Conservation (phyloP, 176 grass and related monocot species). For the Raddia guianensis region DNA sequence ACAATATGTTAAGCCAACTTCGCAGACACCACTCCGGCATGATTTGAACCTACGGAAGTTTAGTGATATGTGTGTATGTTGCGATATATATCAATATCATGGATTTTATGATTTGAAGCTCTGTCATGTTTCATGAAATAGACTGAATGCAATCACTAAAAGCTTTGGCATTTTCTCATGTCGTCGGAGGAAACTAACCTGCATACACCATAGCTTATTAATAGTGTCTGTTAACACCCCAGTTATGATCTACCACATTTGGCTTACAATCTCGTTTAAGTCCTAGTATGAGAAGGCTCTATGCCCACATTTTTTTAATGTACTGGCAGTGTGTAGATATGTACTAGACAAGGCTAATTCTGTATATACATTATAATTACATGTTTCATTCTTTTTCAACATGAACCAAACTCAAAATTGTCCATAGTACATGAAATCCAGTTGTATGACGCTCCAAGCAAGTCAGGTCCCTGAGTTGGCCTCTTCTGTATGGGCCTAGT, state of each 20-base stretch:
- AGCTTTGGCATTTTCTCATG: background rate
- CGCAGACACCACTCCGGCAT: background rate
- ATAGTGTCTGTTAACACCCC: background rate
- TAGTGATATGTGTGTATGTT: conserved; percentile 7
- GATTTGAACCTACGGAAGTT: conserved; percentile 8
- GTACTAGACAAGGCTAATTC: background rate
- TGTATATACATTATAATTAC: background rate
- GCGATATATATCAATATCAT: conserved; percentile 24
- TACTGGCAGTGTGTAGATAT: background rate
- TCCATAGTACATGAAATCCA: background rate
- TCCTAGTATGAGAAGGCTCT: background rate
- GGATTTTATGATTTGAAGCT: background rate
- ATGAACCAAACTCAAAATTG: background rate
- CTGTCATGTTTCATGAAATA: background rate
- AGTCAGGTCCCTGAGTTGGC: background rate
- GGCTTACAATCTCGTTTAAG: background rate
- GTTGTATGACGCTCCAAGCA: background rate
- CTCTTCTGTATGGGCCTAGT: background rate
- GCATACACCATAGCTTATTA: background rate
- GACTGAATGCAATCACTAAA: background rate
- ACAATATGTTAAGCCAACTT: conserved; percentile 17
- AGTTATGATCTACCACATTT: background rate
- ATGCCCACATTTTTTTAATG: background rate
- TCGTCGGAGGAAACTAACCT: background rate
- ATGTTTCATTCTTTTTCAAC: background rate